Conservation (phyloP, 306 rosid species). For the Cotoneaster glaucophyllus region DNA sequence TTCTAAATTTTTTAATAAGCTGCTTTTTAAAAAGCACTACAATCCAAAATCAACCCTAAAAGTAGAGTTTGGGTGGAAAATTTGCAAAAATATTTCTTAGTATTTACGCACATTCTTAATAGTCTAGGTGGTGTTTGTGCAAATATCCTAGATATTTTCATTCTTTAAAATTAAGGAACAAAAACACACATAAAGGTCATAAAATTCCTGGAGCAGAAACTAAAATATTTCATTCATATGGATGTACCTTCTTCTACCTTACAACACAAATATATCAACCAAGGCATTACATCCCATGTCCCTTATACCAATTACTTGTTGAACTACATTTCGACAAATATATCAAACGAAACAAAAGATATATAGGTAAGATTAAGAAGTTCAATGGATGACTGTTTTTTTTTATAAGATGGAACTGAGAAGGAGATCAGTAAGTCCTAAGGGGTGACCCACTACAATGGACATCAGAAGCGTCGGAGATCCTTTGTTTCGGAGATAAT, state of each 20-base stretch:
- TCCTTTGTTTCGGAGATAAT: slow-evolving; percentile 79
- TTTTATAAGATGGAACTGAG: neutral
- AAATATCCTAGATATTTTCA: neutral
- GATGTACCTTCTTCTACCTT: neutral
- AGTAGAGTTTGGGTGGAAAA: too few relatives aligned
- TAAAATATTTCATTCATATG: neutral
- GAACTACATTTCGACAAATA: neutral
- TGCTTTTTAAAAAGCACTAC: too few relatives aligned
- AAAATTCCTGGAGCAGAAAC: neutral
- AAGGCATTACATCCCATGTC: neutral
- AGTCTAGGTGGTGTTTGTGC: too few relatives aligned
- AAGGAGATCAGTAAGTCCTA: slow-evolving; percentile 47
- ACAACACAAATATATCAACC: neutral
- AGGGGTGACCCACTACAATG: slow-evolving; percentile 92
- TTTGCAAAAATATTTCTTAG: too few relatives aligned
- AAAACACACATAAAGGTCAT: neutral
- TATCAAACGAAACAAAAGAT: neutral
- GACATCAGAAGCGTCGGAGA: slow-evolving; percentile 77
- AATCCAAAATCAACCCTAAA: too few relatives aligned
- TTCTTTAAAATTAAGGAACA: neutral
- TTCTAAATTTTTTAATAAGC: too few relatives aligned
- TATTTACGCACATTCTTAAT: too few relatives aligned
- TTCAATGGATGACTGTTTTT: neutral
- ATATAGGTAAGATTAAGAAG: neutral
- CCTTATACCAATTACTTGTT: neutral